Evolutionary conservation across 75 land plant genomes (phyloP), one percentile per base, ranked within the genome.

Genomic region (Pseudotsuga menziesii): DNA sequence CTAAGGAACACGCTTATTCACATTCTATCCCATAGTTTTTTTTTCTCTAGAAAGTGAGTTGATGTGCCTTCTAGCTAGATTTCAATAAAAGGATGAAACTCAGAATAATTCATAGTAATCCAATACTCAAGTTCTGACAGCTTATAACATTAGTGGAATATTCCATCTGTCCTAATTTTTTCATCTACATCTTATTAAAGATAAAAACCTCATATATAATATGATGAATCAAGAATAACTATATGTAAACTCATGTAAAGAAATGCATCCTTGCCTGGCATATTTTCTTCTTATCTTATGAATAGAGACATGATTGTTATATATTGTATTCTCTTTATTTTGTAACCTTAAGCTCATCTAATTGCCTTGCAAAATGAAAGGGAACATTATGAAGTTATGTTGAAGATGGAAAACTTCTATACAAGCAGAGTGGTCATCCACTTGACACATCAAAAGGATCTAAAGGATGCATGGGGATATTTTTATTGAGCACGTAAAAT

Each of bases 401-500:
- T 32, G 76, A 85, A 57, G 75, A 85, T 27, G 91, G 91, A 44
- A 89, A 81, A 72, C 57, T 89, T 11, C 29, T 71, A 19, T 85
- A 79, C 80, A 85, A 81, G 59, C 13, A 57, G 41, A 76, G 64
- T 17, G 73, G 81, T 61, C 20, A 88, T 17, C 77, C 77, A 5
- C 76, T 89, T 25, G 79, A 89, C 77, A 85, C 90, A 35, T 23
- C 81, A 25, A 52, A 61, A 56, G 82, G 74, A 23, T 77, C 82
- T 0, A 85, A 83, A 54, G 84, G 57, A 11, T 75, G 80, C 4
- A 84, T 80, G 58, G 87, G 90, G 91, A 89, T 89, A 58, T 89
- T 89, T 82, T 98, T 97, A 61, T 81, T 97, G 59, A 94, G 99
- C 83, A 88, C 99, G 67, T 63, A 85, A 5, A 85, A 87, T 48